Evolutionary conservation across 75 land plant genomes (phyloP).

Genomic region (Picea glauca): DNA sequence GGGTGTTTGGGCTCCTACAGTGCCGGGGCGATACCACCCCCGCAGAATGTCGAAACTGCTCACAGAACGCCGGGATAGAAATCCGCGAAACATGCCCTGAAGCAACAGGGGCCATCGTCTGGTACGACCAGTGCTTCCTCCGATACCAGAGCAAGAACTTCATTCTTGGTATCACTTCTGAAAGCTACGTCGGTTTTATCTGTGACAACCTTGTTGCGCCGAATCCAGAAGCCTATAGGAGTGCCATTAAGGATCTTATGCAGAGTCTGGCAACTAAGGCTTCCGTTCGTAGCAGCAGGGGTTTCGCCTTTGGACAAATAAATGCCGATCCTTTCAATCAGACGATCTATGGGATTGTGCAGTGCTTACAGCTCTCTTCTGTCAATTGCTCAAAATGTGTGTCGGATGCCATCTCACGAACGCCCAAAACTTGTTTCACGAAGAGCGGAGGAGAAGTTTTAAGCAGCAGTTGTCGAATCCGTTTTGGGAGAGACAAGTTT

Average conservation of each 20-base stretch:
- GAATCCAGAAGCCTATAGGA: background rate
- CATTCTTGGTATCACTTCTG: background rate
- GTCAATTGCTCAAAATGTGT: background rate
- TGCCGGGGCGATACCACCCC: conserved; percentile 46
- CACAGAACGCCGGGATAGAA: conserved; percentile 32
- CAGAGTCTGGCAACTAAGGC: background rate
- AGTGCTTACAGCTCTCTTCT: background rate
- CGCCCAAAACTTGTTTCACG: background rate
- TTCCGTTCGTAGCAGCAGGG: background rate
- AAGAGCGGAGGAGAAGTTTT: background rate
- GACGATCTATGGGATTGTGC: background rate
- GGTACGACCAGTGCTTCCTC: conserved; percentile 49
- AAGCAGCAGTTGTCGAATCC: background rate
- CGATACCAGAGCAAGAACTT: conserved; percentile 44
- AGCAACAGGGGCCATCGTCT: conserved; percentile 37
- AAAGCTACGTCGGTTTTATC: background rate
- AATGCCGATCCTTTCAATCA: background rate
- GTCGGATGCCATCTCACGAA: background rate
- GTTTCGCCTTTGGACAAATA: background rate
- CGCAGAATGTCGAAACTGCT: conserved; percentile 31
- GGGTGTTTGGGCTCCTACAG: conserved; percentile 48
- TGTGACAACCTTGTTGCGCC: background rate
- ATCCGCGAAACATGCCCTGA: conserved; percentile 34
- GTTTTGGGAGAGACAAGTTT: background rate
- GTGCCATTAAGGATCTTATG: background rate